Evolutionary conservation across 2,329 filamentous ascomycete genomes (phyloP).

Genomic region (Fusarium concolor): DNA sequence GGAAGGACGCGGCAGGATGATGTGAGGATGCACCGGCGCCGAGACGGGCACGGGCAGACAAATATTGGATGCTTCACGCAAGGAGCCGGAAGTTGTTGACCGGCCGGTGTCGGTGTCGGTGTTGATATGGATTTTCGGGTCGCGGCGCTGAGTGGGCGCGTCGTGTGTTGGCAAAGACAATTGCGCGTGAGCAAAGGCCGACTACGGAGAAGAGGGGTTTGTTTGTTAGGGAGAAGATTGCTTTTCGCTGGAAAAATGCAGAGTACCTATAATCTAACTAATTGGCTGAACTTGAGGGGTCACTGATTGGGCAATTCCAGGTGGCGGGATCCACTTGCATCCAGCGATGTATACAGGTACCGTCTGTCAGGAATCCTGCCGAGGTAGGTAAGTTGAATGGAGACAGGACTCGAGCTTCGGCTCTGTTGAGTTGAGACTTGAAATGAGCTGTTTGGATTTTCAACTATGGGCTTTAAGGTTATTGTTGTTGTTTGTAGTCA

Average conservation of each 20-base stretch:
- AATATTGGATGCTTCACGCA: slow-evolving; percentile 19
- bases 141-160: slow-evolving; percentile 42
- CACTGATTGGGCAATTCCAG: too few species aligned
- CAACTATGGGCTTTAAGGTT: too few species aligned
- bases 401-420: too few species aligned
- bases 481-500: too few species aligned
- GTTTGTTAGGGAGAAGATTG: slow-evolving; percentile 41
- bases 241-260: slow-evolving; percentile 34
- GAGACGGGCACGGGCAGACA: slow-evolving; percentile 25
- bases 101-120: slow-evolving; percentile 46
- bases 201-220: slow-evolving; percentile 50
- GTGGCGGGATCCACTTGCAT: too few species aligned
- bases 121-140: slow-evolving; percentile 44
- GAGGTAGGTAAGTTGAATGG: too few species aligned
- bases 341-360: too few species aligned
- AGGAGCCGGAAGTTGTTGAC: slow-evolving; percentile 24
- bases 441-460: too few species aligned
- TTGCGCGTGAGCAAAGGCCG: slow-evolving; percentile 46
- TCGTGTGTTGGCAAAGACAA: slow-evolving; percentile 41
- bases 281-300: too few species aligned
- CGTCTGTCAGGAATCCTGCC: too few species aligned
- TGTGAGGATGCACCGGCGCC: slow-evolving; percentile 25
- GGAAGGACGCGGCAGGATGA: slow-evolving; percentile 21
- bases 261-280: too few species aligned
- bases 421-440: too few species aligned